Evolutionary conservation across 441 rosid genomes (phyloP), one percentile per base, ranked within the genome.

Genomic region (Codiaeum variegatum): DNA sequence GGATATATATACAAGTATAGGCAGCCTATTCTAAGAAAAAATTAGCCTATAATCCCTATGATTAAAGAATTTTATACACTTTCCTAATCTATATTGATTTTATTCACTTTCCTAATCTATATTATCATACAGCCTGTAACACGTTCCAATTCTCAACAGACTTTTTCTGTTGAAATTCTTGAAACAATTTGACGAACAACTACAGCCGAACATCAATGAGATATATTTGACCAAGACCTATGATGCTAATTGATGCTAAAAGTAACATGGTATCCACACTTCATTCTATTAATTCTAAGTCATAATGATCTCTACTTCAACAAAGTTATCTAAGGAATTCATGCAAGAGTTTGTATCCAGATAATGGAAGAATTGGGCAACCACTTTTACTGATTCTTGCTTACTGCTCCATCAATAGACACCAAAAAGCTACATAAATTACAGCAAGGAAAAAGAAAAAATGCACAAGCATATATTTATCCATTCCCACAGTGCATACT

Each of bases 401-500:
- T 42, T 59, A 72, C 47, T 65, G 72, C 21, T 67, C 26, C 23
- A 67, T 55, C 21, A 61, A 62, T 19, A 76, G 28, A 21, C 24
- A 66, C 12, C 26, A 3, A 5, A 23, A 23, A 47, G 8, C 55
- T 47, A 70, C 23, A 66, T 36, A n/a, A 44, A 42, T 54, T 21
- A 54, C 60, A 46, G n/a, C 67, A 21, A 62, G 26, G 19, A 58
- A 61, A 8, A 40, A n/a, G 19, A 26, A 49, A 52, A 24, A 66
- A 71, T 67, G n/a, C 66, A 47, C 58, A 63, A 67, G 52, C 74
- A 52, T 49, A 61, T 68, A 59, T 49, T 62, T 66, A 38, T 55
- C 47, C 28, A 19, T 63, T 24, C 61, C 63, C 42, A 74, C 34
- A 66, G 69, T 19, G 67, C 71, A 67, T 42, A 89, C 97, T 92